Evolutionary conservation across 257 asterid genomes (phyloP), one percentile per base, ranked within the genome.

Genomic region (Plectranthus barbatus): DNA sequence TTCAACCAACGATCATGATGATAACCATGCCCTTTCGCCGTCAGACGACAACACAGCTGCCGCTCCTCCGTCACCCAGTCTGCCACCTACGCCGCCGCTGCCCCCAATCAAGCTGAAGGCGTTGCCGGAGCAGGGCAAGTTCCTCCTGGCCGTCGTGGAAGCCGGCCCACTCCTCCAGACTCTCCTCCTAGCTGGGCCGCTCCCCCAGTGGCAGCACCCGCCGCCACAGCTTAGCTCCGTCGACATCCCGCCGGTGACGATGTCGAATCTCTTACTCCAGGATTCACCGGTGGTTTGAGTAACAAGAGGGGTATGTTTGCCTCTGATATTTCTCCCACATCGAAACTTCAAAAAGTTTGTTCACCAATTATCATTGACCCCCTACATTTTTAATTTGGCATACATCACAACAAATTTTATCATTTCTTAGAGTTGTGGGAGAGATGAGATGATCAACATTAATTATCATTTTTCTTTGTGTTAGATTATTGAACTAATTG

Each of bases 171-270:
- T 93, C 20, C 86, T 90, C 37, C 97, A 93, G 44, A 89, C 95
- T 0, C 96, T 87, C 42, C 85, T 89, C 6, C 44, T 90, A n/a
- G 96, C 99, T 0, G 96, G 96, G 6, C 99, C 99, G 9, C 95
- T 93, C 2, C 97, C 97, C 31, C 95, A 80, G 73, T 90, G 97
- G 97, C 99, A 87, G 67, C 95, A 85, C 53, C 99, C 99, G 14
- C 99, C 99, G 0, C 99, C 99, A 2, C 90, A 86, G 37, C 94
- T 93, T 41, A 89, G 74, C 81, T 75, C 99, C 44, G 59, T 74
- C 1, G 97, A 92, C 74, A 92, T 92, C 31, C 99, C 99, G 19
- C 97, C 90, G 15, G 98, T 92, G 69, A 79, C 95, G 7, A 76
- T 87, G 52, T 68, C 81, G n/a, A n/a, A n/a, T n/a, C n/a, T n/a